These are phyloP conservation scores for Pichia sp. DNA, from an alignment of 1,139 yeast species.

Conservation along the genomic window DNA sequence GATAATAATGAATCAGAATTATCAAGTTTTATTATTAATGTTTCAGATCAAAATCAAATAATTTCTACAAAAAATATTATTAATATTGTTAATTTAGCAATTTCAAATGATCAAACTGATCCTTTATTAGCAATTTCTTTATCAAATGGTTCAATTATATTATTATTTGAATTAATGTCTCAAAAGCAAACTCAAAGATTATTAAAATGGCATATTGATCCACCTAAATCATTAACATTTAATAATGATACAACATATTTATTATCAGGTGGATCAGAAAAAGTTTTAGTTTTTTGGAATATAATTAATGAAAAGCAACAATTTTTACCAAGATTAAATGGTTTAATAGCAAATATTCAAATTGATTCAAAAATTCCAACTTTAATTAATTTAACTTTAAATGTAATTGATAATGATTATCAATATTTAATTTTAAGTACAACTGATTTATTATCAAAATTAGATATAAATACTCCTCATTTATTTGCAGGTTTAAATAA, in stretches of 20 bases:
- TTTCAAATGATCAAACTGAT: constrained; percentile 48
- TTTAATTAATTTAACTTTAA: constrained; percentile 58
- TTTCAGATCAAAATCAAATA: constrained; percentile 9
- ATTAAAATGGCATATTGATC: constrained; percentile 90
- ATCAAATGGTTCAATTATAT: constrained; percentile 69
- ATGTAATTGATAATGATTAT: constrained; percentile 38
- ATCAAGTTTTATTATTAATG: constrained; percentile 15
- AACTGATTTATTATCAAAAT: constrained; percentile 72
- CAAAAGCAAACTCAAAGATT: constrained; percentile 41
- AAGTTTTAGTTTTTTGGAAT: constrained; percentile 94
- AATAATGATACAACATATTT: constrained; percentile 67
- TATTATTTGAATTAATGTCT: constrained; percentile 39
- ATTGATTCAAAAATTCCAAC: constrained; percentile 49
- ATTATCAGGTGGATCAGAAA: constrained; percentile 92
- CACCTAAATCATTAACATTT: constrained; percentile 63
- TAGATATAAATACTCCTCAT: constrained; percentile 70
- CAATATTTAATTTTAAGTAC: constrained; percentile 72
- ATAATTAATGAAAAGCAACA: constrained; percentile 83
- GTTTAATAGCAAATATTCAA: constrained; percentile 57
- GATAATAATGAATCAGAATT: constrained; percentile 15
- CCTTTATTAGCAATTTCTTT: constrained; percentile 73
- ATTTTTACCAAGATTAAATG: constrained; percentile 86
- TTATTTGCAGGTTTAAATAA: constrained; percentile 44
- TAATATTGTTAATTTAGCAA: constrained; percentile 50
- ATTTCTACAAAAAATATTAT: constrained; percentile 17